These are phyloP conservation scores for Mortierella sp. DNA, from an alignment of 371 early-diverging fungal genomes.

Conservation along the genomic window DNA sequence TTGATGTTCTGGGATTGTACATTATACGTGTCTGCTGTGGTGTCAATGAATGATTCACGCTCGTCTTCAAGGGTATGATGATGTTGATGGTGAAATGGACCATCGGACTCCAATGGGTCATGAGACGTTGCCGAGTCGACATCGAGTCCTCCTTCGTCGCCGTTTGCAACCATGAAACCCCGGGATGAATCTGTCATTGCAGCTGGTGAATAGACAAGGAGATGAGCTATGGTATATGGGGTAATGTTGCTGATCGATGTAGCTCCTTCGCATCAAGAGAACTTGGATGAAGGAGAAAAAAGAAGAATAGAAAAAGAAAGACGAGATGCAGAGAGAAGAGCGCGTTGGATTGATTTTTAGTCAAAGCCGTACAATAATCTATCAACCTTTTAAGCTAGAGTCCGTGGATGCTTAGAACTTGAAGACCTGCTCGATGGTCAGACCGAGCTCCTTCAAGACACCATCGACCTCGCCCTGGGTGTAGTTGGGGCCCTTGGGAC, in stretches of 20 bases:
- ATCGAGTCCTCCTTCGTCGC: constrained; percentile 5
- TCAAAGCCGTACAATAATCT: neutral
- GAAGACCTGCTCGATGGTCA: constrained; percentile 79
- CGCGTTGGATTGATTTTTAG: neutral
- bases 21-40: constrained; percentile 30
- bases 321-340: neutral
- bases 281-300: neutral
- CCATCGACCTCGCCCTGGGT: constrained; percentile 87
- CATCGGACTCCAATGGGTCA: constrained; percentile 17
- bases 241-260: constrained; percentile 1
- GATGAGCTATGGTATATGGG: neutral
- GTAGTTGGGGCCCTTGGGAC: constrained; percentile 78
- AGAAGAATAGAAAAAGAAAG: neutral
- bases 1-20: constrained; percentile 3
- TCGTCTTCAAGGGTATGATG: constrained; percentile 9
- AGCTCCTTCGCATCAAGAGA: constrained; percentile 29
- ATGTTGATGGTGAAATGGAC: constrained; percentile 9
- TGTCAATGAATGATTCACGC: constrained; percentile 28
- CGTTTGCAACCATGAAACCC: constrained; percentile 3
- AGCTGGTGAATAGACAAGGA: neutral
- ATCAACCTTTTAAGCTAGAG: neutral
- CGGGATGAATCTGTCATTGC: constrained; percentile 27
- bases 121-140: too few relatives aligned
- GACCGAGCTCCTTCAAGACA: constrained; percentile 86
- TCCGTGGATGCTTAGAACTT: constrained; percentile 76